A percentile compares a stretch with the other conserved stretches of the same genome.
These are phyloP conservation scores for Chaetomium fimeti DNA, from an alignment of 495 filamentous ascomycete genomes.

Conservation along the genomic window DNA sequence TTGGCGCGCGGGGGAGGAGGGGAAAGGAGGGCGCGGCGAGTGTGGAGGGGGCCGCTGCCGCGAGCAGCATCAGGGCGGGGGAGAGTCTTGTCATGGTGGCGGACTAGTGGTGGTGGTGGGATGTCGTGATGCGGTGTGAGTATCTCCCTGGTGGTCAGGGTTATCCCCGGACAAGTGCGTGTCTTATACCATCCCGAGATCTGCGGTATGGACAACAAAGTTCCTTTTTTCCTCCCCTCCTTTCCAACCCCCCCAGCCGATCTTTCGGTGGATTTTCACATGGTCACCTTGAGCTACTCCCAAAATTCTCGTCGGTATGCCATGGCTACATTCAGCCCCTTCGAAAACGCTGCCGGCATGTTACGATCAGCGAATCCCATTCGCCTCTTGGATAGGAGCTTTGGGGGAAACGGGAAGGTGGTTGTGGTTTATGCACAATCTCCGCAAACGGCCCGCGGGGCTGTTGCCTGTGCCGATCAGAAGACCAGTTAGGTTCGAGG, in stretches of 20 bases:
- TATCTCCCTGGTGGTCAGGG: too few relatives aligned
- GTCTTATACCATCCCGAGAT: background rate
- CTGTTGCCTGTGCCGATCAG: background rate
- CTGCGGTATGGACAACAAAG: background rate
- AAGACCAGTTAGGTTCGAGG: slow-evolving; percentile 15
- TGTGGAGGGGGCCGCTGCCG: background rate
- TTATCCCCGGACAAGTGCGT: background rate
- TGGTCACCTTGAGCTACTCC: background rate
- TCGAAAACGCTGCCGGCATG: slow-evolving; percentile 6
- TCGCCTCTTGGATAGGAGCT: background rate
- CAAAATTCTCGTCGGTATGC: background rate
- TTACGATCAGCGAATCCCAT: slow-evolving; percentile 3
- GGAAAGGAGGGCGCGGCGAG: background rate
- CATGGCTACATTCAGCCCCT: background rate
- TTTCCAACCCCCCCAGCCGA: background rate
- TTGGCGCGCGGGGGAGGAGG: slow-evolving; percentile 15
- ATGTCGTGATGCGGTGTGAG: background rate
- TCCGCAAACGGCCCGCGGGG: slow-evolving; percentile 7
- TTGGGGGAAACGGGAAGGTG: slow-evolving; percentile 10
- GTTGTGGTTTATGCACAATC: slow-evolving; percentile 17
- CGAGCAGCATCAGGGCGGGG: slow-evolving; percentile 13
- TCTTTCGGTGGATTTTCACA: background rate
- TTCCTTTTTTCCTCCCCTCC: background rate
- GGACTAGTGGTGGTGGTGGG: background rate
- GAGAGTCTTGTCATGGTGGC: slow-evolving; percentile 4